Base-by-base conservation (phyloP, 768 basidiomycete species). In the Rossbeevera mucosa region DNA sequence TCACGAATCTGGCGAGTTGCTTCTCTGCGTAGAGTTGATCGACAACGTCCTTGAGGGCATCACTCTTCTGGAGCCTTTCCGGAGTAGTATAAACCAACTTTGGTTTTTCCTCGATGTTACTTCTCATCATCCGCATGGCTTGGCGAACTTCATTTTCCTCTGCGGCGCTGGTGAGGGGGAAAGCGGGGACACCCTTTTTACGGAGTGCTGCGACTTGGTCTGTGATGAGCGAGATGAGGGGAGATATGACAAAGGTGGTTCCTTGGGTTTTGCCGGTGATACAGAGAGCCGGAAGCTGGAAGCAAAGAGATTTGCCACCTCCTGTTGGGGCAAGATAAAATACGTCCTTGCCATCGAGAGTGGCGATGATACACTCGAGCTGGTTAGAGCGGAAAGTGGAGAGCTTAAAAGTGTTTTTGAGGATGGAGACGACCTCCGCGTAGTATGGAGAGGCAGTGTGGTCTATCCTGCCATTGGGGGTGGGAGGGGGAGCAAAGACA, bases 261-360 rank as follows among this genome's bases (percentile, higher is more conserved):
- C 94, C 93, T 48, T 72, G 74, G 0, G 88, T 91, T 61, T 72
- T 79, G 2, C 90, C 91, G 6, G 71, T 72, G 31, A 71, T 70
- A 62, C 93, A 90, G 29, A 96, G 77, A 2, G 93, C 94, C 0
- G 96, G 96, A 2, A 98, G 83, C 66, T 97, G 85, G 68, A 85
- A 93, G 59, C 88, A 92, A 33, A 94, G 73, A 60, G 86, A 89
- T 71, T 94, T 94, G 1, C 92, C 92, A 4, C 93, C 93, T 30
- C 93, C 94, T 1, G 96, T 99, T 1, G 96, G 96, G 83, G 97
- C 94, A 7, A 98, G 78, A 16, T 97, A 91, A 58, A 98, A 93
- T 16, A 92, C 91, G 62, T 98, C 95, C 50, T 76, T 80, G 7
- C 88, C 92, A 2, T 77, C 74, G 67, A 99, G 72, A 0, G 88